Evolutionary conservation across 495 filamentous ascomycete species (phyloP).

Genomic region (Xylaria curta): DNA sequence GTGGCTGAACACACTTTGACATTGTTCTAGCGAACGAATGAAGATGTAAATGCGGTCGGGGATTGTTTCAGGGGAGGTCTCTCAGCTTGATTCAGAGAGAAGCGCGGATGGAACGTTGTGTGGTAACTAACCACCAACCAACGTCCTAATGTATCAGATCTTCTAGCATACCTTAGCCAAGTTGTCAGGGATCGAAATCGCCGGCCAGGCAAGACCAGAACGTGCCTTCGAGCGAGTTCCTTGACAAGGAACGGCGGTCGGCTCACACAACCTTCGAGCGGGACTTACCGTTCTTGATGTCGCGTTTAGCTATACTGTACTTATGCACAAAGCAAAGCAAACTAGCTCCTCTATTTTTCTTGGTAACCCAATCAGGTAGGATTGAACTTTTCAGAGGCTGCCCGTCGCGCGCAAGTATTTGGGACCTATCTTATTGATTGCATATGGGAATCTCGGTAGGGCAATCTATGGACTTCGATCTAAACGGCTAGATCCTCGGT

Average conservation of each 20-base stretch:
- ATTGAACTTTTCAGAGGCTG: constrained; percentile 1
- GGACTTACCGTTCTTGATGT: background rate
- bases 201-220: background rate
- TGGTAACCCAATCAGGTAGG: background rate
- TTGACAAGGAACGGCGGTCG: background rate
- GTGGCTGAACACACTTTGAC: constrained; percentile 11
- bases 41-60: background rate
- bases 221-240: no score
- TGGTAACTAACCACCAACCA: background rate
- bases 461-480: constrained; percentile 1
- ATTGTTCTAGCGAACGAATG: constrained; percentile 18
- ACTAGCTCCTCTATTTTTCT: background rate
- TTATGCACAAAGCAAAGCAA: background rate
- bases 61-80: constrained; percentile 5
- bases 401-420: background rate
- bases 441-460: background rate
- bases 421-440: background rate
- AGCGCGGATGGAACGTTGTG: background rate
- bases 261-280: background rate
- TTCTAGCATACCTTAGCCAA: background rate
- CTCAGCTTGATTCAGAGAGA: constrained; percentile 18
- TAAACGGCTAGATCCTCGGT: constrained; percentile 13
- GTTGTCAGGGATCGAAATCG: background rate
- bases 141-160: background rate
- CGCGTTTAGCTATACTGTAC: background rate